These are phyloP conservation scores for Aureobasidium vineae DNA, from an alignment of 2,329 filamentous ascomycete genomes.

Conservation along the genomic window DNA sequence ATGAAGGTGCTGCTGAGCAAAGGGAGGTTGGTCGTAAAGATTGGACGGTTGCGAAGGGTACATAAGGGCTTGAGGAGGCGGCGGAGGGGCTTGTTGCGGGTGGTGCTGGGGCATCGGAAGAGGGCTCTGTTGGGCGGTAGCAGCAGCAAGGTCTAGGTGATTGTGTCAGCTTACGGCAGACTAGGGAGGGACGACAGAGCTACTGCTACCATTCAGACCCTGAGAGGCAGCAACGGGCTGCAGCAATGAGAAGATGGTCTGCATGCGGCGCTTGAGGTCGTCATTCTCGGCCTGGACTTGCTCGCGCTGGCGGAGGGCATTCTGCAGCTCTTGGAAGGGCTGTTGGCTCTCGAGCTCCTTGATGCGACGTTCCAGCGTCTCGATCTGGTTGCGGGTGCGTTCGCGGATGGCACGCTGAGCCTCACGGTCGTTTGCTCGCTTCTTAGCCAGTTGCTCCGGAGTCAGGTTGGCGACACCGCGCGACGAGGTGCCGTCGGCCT, in stretches of 20 bases:
- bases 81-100: slow-evolving; percentile 29
- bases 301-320: slow-evolving; percentile 66
- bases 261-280: slow-evolving; percentile 69
- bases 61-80: slow-evolving; percentile 25
- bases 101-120: slow-evolving; percentile 35
- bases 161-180: slow-evolving; percentile 25
- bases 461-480: slow-evolving; percentile 84
- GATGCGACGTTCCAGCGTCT: slow-evolving; percentile 69
- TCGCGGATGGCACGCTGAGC: slow-evolving; percentile 82
- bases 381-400: slow-evolving; percentile 77
- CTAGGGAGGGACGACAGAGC: slow-evolving; percentile 24
- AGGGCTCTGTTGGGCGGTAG: slow-evolving; percentile 48
- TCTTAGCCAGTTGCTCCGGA: slow-evolving; percentile 82
- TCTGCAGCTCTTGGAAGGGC: slow-evolving; percentile 79
- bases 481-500: slow-evolving; percentile 45
- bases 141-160: slow-evolving; percentile 47
- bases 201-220: slow-evolving; percentile 48
- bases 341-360: slow-evolving; percentile 74
- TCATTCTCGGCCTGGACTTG: slow-evolving; percentile 74
- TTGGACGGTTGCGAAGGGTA: slow-evolving; percentile 2
- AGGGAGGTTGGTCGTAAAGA: slow-evolving; percentile 23
- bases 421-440: slow-evolving; percentile 86
- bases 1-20: slow-evolving; percentile 35
- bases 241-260: slow-evolving; percentile 62
- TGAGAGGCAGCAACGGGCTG: slow-evolving; percentile 55